Percentiles rank a stretch among this genome's conserved stretches.
Conservation (phyloP, 2,329 filamentous ascomycete genomes). For the Sordariomycetes sp. region DNA sequence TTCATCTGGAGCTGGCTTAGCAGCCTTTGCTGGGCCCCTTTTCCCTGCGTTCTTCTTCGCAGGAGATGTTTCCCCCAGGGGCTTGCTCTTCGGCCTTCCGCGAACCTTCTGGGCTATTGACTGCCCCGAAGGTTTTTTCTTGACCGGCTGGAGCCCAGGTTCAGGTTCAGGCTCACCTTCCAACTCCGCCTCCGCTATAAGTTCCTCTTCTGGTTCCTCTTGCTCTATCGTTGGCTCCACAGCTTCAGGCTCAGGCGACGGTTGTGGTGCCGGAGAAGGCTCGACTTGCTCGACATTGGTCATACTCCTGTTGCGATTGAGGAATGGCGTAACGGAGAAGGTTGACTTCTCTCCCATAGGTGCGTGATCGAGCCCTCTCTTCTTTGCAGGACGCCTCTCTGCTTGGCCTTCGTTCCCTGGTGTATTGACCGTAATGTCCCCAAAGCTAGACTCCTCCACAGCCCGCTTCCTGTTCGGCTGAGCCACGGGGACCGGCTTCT, state of each 20-base stretch:
- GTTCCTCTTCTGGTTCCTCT: background rate
- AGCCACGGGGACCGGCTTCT: slow-evolving; percentile 22
- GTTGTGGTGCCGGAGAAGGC: background rate
- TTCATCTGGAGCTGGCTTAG: background rate
- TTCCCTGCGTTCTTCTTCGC: slow-evolving; percentile 31
- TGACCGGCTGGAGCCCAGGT: background rate
- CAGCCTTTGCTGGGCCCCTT: background rate
- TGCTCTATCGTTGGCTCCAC: too few relatives aligned
- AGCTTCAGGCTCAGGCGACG: background rate
- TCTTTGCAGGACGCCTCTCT: slow-evolving; percentile 39
- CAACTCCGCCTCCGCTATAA: background rate
- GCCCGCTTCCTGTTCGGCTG: slow-evolving; percentile 35
- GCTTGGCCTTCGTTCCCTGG: slow-evolving; percentile 31
- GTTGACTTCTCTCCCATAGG: slow-evolving; percentile 73
- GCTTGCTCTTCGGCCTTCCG: slow-evolving; percentile 34
- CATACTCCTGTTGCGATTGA: slow-evolving; percentile 63
- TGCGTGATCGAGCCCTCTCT: slow-evolving; percentile 42
- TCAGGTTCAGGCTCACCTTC: background rate
- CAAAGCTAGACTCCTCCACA: slow-evolving; percentile 31
- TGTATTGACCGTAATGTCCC: slow-evolving; percentile 38
- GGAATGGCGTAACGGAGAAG: slow-evolving; percentile 90
- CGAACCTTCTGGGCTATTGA: slow-evolving; percentile 34
- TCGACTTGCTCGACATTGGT: slow-evolving; percentile 1
- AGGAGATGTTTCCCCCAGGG: slow-evolving; percentile 32
- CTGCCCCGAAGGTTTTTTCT: slow-evolving; percentile 4